Base-by-base conservation (phyloP, 805 yeast species). In the Wickerhamiella azyma region DNA sequence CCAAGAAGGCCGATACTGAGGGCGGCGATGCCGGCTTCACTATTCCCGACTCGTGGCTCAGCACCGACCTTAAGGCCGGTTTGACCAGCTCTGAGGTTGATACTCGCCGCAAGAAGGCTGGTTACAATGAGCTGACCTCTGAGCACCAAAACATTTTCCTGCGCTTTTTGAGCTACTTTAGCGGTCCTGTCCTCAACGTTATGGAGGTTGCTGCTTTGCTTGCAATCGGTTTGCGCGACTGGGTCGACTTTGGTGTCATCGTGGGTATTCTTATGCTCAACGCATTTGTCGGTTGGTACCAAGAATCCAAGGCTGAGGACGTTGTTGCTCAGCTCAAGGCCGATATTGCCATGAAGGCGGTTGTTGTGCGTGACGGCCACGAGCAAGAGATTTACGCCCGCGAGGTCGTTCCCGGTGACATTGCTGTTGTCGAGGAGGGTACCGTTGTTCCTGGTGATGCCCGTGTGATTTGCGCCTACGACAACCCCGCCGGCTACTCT, bases 221-320 rank as follows among this genome's bases (percentile, higher is more conserved):
- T 67, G 95, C 95, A 62, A 94, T 94, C 55, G 95, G 94, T 82
- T 74, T 85, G 60, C 85, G 85, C 73, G 95, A 85, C 74, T 86
- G 96, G 96, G 92, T 86, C 62, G 95, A 85, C 77, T 85, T 85
- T 74, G 96, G 96, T 81, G 95, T 86, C 65, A 86, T 86, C 65
- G 79, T 84, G 69, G 95, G 82, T 73, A 72, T 86, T 61, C 73
- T 86, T 63, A 59, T 80, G 70, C 77, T 86, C 66, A 86, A 86
- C 71, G 95, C 95, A 55, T 70, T 73, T 64, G 95, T 86, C 66
- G 96, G 95, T 81, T 86, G 86, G 81, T 76, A 85, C 63, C 96
- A 86, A 75, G 96, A 86, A 74, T 85, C 74, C 80, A 94, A 86
- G 74, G 96, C 96, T 58, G 95, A 95, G 73, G 86, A 94, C 58